Conservation (phyloP, 1,139 yeast genomes). For the Debaryomyces subglobosus region DNA sequence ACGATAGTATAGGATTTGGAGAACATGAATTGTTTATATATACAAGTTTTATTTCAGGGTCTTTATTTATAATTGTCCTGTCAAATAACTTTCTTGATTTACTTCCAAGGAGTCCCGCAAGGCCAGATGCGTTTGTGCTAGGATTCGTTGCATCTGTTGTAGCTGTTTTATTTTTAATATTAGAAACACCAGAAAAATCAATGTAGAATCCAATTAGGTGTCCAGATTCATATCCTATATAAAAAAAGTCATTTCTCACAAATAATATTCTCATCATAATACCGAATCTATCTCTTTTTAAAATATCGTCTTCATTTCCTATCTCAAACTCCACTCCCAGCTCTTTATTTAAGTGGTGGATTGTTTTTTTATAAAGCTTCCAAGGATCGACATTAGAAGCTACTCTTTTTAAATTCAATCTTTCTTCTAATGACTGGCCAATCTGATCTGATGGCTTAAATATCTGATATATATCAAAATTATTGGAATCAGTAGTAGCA, state of each 20-base stretch:
- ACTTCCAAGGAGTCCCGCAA: not conserved
- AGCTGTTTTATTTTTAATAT: constrained; percentile 1
- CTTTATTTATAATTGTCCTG: constrained; percentile 26
- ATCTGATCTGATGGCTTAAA: constrained; percentile 11
- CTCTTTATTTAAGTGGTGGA: constrained; percentile 11
- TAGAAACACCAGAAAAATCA: constrained; percentile 8
- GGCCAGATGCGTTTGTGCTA: not conserved
- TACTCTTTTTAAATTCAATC: constrained; percentile 27
- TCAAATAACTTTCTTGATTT: constrained; percentile 7
- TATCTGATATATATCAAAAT: constrained; percentile 53
- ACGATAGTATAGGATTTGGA: constrained; percentile 56
- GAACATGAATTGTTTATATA: constrained; percentile 34
- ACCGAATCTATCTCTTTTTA: constrained; percentile 47
- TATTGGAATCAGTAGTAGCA: constrained; percentile 54
- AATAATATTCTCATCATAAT: constrained; percentile 55
- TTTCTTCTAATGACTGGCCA: constrained; percentile 10
- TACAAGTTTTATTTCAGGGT: constrained; percentile 21
- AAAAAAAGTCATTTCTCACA: constrained; percentile 29
- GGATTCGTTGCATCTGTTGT: not conserved
- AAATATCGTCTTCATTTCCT: constrained; percentile 15
- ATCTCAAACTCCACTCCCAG: constrained; percentile 17
- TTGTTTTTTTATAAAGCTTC: constrained; percentile 15
- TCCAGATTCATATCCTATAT: constrained; percentile 63
- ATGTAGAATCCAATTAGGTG: constrained; percentile 40
- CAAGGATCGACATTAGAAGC: constrained; percentile 30